Conservation (phyloP, 192 early-diverging fungal species). For the Martensiomyces pterosporus region DNA sequence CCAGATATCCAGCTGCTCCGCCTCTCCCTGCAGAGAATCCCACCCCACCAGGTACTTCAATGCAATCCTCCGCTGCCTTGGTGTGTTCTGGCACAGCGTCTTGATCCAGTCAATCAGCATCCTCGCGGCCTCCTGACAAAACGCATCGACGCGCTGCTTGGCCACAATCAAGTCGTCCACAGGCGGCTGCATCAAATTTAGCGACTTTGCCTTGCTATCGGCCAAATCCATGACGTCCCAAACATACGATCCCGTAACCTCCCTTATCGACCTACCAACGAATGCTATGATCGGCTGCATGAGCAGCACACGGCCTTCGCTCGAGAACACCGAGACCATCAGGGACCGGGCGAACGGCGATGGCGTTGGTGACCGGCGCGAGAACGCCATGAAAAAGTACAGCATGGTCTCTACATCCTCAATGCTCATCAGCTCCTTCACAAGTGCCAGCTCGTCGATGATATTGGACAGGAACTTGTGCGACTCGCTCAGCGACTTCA, state of each 20-base stretch:
- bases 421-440: conserved; percentile 6
- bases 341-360: conserved; percentile 36
- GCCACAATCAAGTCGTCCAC: neutral
- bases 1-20: conserved; percentile 33
- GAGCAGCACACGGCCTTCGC: conserved; percentile 10
- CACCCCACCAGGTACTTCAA: conserved; percentile 27
- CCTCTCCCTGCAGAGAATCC: conserved; percentile 41
- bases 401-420: conserved; percentile 24
- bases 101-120: conserved; percentile 36
- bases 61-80: conserved; percentile 27
- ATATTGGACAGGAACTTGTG: conserved; percentile 10
- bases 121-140: conserved; percentile 18
- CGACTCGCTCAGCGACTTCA: conserved; percentile 8
- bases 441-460: conserved; percentile 8
- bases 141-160: conserved; percentile 1
- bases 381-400: conserved; percentile 13
- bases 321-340: conserved; percentile 17
- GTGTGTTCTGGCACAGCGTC: conserved; percentile 36
- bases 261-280: conserved; percentile 17
- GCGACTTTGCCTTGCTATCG: neutral
- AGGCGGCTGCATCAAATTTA: too few species aligned
- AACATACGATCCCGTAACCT: conserved; percentile 9
- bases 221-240: conserved; percentile 6
- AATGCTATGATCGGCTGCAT: conserved; percentile 12
- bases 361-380: conserved; percentile 8